Evolutionary conservation across 1,284 basidiomycete species (phyloP), one percentile per base, ranked within the genome.

Genomic region (Cryptococcus sp.): DNA sequence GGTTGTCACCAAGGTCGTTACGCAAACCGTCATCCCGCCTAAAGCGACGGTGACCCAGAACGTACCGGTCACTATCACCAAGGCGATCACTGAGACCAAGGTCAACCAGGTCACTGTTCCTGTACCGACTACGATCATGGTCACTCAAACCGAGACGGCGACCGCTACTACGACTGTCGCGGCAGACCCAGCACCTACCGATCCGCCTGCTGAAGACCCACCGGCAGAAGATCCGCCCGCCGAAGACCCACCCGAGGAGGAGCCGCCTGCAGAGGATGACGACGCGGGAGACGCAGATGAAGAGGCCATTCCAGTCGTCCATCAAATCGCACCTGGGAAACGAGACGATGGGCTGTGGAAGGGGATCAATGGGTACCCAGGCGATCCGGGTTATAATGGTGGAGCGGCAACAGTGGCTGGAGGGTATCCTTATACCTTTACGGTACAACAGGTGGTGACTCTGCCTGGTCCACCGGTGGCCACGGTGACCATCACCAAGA

Each of bases 281-380:
- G 16, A 11, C 21, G 22, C 26, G 4, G 9, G 16, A 14, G 42
- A 43, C 21, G 22, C 26, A 12, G 9, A 21, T 18, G 42, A 43
- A 25, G 42, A 43, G 9, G 42, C 24, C 4, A 25, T 26, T 5
- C 28, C 26, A 9, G 42, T 22, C 10, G 28, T 10, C 14, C 31
- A 33, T 33, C 10, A 9, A 33, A 33, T 16, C 10, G 16, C 31
- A 33, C 9, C 10, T 33, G 19, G n/a, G n/a, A 31, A 31, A 14
- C 18, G 21, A 4, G 42, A 43, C 28, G 31, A 43, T 22, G 42
- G 42, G 16, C 5, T 33, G 28, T 43, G 42, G 42, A 32, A 34
- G 25, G 42, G 42, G n/a, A 5, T 43, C 11, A 9, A 43, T 22
- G 42, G 42, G 23, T 43, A 43, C 31, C 42, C 42, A 4, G 42